Percentiles rank a stretch among this genome's conserved stretches.
phyloP scores from a whole-genome alignment of 176 grass and related monocot species.

The Cenchrus americanus region DNA sequence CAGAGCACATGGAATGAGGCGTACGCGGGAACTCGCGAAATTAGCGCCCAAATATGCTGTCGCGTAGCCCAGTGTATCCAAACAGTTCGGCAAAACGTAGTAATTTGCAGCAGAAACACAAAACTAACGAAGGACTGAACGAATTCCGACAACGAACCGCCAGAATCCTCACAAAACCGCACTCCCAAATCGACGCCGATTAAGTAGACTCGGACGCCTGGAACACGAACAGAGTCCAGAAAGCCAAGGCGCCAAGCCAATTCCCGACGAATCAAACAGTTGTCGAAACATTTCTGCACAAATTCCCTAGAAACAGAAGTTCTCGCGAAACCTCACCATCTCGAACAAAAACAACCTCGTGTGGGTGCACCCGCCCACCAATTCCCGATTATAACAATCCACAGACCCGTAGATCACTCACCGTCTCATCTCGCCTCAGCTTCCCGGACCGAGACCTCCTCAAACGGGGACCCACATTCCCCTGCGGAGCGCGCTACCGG shows the following conservation, averaged over 20 bases:
- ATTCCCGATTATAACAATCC: slow-evolving; percentile 27
- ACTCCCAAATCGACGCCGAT: slow-evolving; percentile 21
- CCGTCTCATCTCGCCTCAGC: slow-evolving; percentile 37
- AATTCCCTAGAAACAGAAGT: background rate
- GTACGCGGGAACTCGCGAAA: slow-evolving; percentile 5
- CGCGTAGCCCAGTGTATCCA: slow-evolving; percentile 3
- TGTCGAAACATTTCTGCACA: background rate
- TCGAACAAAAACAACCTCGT: slow-evolving; percentile 36
- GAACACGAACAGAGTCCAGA: background rate
- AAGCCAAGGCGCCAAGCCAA: background rate
- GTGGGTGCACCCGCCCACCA: slow-evolving; percentile 22
- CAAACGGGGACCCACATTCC: slow-evolving; percentile 56
- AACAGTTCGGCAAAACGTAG: slow-evolving; percentile 23
- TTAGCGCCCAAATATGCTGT: background rate
- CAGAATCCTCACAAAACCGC: background rate
- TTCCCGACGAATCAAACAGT: slow-evolving; percentile 25
- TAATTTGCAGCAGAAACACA: slow-evolving; percentile 10
- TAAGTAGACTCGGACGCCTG: background rate
- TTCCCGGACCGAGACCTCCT: slow-evolving; percentile 5
- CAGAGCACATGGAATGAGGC: slow-evolving; percentile 6
- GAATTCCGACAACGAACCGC: slow-evolving; percentile 5
- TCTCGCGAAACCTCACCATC: background rate
- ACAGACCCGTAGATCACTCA: slow-evolving; percentile 46
- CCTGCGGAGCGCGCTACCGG: slow-evolving; percentile 21
- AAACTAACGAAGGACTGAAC: background rate